Base-by-base conservation (phyloP, 176 grass and related monocot species). In the Oryza glaberrima region DNA sequence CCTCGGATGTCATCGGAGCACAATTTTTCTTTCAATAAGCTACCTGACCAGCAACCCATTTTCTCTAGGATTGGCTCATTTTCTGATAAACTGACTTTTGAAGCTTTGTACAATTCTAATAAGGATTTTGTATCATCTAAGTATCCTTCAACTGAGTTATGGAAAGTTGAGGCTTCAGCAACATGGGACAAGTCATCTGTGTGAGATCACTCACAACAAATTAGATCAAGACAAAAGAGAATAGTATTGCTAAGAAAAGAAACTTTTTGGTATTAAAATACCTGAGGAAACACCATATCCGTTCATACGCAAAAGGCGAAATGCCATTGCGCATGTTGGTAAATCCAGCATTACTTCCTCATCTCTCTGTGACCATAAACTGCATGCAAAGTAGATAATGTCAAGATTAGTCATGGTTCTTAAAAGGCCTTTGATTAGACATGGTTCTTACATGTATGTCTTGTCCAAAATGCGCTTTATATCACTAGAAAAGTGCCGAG, bases 211-310 rank as follows among this genome's bases (percentile, higher is more conserved):
- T 43, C 1, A 13, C 14, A 72, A 65, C 19, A 40, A 20, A 3
- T 40, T 34, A 70, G 35, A 36, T 43, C 41, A 69, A 35, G 40
- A 70, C 10, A 19, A 41, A 38, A 70, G 5, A 32, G 1, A 13
- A 66, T 48, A 78, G 17, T 82, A 65, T 79, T 15, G 54, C 26
- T 14, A 81, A 89, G 79, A 63, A 48, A 9, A 47, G 5, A 11
- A 58, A 13, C 81, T 30, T 32, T 20, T 38, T 11, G 17, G 5
- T 1, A 11, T 63, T 2, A 69, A 32, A 80, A 45, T 88, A 96
- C 94, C 79, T 76, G 94, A 81, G 14, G 94, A 91, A 70, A 96
- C 83, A 76, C 75, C 34, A 66, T 91, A 96, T 78, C 91, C 91
- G 75, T 93, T 88, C 77, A 89, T 88, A 47, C 91, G 65, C 49